phyloP scores from a whole-genome alignment of 2,329 filamentous ascomycete genomes.

The Colletotrichum cuscutae region DNA sequence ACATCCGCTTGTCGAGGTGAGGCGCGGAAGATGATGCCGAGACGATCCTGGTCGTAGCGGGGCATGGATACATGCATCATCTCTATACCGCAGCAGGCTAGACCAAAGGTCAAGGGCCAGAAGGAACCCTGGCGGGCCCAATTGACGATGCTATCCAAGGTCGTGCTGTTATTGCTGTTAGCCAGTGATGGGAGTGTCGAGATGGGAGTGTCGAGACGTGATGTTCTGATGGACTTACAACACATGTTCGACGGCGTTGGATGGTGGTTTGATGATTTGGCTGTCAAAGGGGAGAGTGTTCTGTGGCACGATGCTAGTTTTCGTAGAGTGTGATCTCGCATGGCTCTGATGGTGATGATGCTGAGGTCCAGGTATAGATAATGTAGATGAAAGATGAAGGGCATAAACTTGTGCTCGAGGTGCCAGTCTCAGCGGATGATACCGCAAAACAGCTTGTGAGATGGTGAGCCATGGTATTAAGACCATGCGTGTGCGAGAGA shows the following conservation, averaged over 20 bases:
- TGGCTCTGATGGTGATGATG: background rate
- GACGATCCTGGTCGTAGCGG: constrained; percentile 70
- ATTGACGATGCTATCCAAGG: constrained; percentile 63
- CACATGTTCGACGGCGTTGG: constrained; percentile 35
- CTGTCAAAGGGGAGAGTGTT: background rate
- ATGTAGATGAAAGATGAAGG: background rate
- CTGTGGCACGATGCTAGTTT: background rate
- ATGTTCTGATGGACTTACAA: constrained; percentile 24
- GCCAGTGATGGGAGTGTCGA: background rate
- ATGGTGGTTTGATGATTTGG: background rate
- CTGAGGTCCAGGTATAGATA: background rate
- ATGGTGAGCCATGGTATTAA: background rate
- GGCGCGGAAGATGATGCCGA: constrained; percentile 75
- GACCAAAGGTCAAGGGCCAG: constrained; percentile 70
- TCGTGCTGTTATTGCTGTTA: constrained; percentile 52
- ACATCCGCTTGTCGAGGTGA: constrained; percentile 73
- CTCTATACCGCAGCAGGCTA: constrained; percentile 71
- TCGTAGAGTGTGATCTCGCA: background rate
- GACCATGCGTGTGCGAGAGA: background rate
- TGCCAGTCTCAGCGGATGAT: background rate
- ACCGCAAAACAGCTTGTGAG: background rate
- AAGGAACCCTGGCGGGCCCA: constrained; percentile 69
- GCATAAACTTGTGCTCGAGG: background rate
- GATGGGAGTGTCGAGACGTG: background rate
- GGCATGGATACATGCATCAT: constrained; percentile 74